Percentiles rank a stretch among this genome's conserved stretches.
phyloP scores from a whole-genome alignment of 306 rosid genomes.

The Vigna angularis region DNA sequence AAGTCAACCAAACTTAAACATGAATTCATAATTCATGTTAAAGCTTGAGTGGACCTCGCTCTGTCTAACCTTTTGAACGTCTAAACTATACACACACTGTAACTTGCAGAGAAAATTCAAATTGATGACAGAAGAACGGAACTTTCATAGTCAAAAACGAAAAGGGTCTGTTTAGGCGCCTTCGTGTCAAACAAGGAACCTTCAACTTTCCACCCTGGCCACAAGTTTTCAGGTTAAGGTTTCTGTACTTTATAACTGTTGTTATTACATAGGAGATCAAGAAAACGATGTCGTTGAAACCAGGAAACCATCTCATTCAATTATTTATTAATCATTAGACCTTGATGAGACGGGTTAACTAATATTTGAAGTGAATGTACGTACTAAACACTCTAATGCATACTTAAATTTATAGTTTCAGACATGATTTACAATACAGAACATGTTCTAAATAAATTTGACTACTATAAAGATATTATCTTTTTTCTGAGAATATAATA shows the following conservation, averaged over 20 bases:
- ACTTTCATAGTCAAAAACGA: neutral
- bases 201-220: constrained; percentile 18
- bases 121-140: neutral
- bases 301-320: neutral
- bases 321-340: neutral
- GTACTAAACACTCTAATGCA: neutral
- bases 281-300: constrained; percentile 3
- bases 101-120: neutral
- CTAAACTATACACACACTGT: no score
- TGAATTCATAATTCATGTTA: no score
- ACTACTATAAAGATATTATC: neutral
- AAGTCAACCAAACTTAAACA: no score
- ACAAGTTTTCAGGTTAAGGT: neutral
- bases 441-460: neutral
- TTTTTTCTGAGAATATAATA: neutral
- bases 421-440: neutral
- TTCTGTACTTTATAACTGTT: neutral
- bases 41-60: no score
- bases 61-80: no score
- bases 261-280: neutral
- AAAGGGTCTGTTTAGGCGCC: constrained; percentile 11
- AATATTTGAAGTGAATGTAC: neutral
- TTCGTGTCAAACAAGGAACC: constrained; percentile 8
- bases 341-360: neutral
- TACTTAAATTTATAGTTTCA: neutral